Base-by-base conservation (phyloP, 1,284 basidiomycete species). In the Ganoderma lucidum region DNA sequence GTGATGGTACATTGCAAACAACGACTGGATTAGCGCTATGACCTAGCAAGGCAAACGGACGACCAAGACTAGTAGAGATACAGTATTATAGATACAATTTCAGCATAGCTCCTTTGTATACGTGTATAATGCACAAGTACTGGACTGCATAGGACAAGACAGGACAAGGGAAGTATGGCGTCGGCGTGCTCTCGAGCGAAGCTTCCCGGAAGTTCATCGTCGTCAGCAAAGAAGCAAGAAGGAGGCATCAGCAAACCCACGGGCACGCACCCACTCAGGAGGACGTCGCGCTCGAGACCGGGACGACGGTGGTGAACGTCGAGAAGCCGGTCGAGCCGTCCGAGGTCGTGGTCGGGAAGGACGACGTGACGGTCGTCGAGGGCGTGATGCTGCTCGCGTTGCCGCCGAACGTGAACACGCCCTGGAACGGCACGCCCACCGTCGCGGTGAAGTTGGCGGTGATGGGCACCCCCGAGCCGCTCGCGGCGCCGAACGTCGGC, bases 381-480 rank as follows among this genome's bases (percentile, higher is more conserved):
- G 30, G 30, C 15, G 53, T 35, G 15, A 56, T 19, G 53, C 30
- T 56, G 32, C 30, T 56, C 53, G 53, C 53, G 53, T 56, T 56
- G 12, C 53, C 53, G 2, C 48, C 48, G 15, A 56, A 17, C 15
- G 53, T 56, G 53, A 56, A 19, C 53, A 56, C 53, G 53, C 53
- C 53, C 53, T 32, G 53, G 53, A 56, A 32, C 30, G 53, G 53
- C 30, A 56, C 30, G 30, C 32, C 30, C 30, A 56, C 28, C 30
- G 32, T 35, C 30, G 30, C 32, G 53, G 53, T 56, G 53, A 56
- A 32, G 53, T 56, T 56, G 5, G 53, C 53, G 53, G 53, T 17
- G 53, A 56, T 15, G 17, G 53, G 53, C 14, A 56, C 17, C 30
- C 30, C 53, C 14, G 53, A 32, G 23, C 53, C 53, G 53, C 53